Percentiles rank a stretch among this genome's conserved stretches.
Evolutionary conservation across 352 stramenopile genomes (phyloP).

Genomic region (Phytophthora uliginosa): DNA sequence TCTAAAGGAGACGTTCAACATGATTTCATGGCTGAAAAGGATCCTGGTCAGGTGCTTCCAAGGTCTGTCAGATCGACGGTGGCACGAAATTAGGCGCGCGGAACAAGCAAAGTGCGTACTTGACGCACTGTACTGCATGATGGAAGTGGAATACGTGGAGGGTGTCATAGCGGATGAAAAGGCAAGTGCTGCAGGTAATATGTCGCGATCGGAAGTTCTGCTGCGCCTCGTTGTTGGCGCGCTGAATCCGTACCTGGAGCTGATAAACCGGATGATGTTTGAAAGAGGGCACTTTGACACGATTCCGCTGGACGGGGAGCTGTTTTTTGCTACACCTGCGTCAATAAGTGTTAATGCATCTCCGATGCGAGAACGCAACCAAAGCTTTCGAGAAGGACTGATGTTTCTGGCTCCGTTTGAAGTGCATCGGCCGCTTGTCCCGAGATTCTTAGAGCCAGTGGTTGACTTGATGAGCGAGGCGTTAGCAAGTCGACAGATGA

Average conservation of each 20-base stretch:
- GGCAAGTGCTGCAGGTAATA: constrained; percentile 4
- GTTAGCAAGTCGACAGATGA: constrained; percentile 73
- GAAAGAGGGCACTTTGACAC: constrained; percentile 49
- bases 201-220: constrained; percentile 58
- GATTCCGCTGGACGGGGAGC: constrained; percentile 53
- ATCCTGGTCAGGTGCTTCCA: constrained; percentile 48
- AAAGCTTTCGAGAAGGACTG: constrained; percentile 57
- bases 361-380: constrained; percentile 27
- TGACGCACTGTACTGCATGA: constrained; percentile 50
- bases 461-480: constrained; percentile 52
- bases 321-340: constrained; percentile 59
- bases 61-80: constrained; percentile 25
- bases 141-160: constrained; percentile 56
- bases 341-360: constrained; percentile 19
- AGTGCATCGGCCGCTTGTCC: constrained; percentile 45
- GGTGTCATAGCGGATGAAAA: constrained; percentile 17
- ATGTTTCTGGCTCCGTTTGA: constrained; percentile 55
- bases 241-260: constrained; percentile 60
- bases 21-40: constrained; percentile 55
- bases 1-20: constrained; percentile 55
- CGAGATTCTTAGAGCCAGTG: constrained; percentile 52
- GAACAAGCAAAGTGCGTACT: constrained; percentile 56
- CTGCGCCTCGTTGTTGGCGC: constrained; percentile 54
- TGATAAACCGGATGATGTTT: constrained; percentile 64
- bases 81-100: constrained; percentile 41